A percentile compares a stretch with the other conserved stretches of the same genome.
Evolutionary conservation across 345 rosid genomes (phyloP).

Genomic region (rapeseed (Brassica napus)): Da-Ae NC_063436.1:14640501-14641000

Average conservation of each 20-base stretch:
- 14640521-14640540: slow-evolving; percentile 25
- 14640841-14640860: slow-evolving; percentile 7
- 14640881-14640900: neutral
- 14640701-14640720: too few relatives aligned
- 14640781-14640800: slow-evolving; percentile 14
- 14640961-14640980: too few relatives aligned
- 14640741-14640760: too few relatives aligned
- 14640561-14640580: neutral
- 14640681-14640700: neutral
- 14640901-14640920: neutral
- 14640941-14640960: neutral
- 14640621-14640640: too few relatives aligned
- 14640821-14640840: slow-evolving; percentile 30
- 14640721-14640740: too few relatives aligned
- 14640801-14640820: neutral
- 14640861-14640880: slow-evolving; percentile 2
- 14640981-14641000: neutral
- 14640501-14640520: slow-evolving; percentile 21
- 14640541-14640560: too few relatives aligned
- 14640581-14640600: slow-evolving; percentile 20
- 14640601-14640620: neutral
- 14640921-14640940: neutral
- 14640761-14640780: neutral
- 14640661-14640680: neutral
- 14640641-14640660: neutral